Base-by-base conservation (phyloP, 495 filamentous ascomycete genomes). In the Daldinia grandis region DNA sequence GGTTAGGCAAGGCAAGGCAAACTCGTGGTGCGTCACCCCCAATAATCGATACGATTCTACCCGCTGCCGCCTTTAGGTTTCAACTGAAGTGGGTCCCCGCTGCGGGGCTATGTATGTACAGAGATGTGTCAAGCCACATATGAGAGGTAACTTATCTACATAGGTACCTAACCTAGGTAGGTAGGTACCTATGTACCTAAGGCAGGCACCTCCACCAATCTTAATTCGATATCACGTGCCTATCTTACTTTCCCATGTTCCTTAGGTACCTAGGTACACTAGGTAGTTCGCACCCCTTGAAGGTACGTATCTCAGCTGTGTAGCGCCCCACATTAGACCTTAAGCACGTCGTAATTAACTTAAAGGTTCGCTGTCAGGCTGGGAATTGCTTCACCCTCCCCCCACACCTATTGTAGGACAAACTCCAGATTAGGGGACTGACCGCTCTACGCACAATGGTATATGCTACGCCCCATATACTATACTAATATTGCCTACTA, bases 11-110 rank as follows among this genome's bases (percentile, higher is more conserved):
- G 47, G 28, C 64, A 68, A 76, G 73, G 75, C 71, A 74, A 76
- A 77, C 71, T 63, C 19, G 64, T 74, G 49, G 42, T 77, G 64
- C 75, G 75, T 77, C 73, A 76, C 75, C 68, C 61, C 10, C 27
- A 65, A 63, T 63, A 27, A 64, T 72, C 64, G 67, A 76, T 72
- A 33, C 27, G 67, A 47, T 70, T 73, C 73, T 61, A 73, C 61
- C 62, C 42, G n/a, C n/a, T n/a, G n/a, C n/a, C n/a, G 31, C 17
- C 27, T 60, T 24, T 31, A 62, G 30, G 55, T 64, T 64, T 53
- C 58, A 56, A 28, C 31, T 17, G 30, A 66, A 28, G 66, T 65
- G 56, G 60, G 59, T 47, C 38, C 12, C 17, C 40, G 28, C 38
- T 15, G 31, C 14, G 31, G 14, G 27, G 44, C 56, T 38, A 24